Evolutionary conservation across 805 yeast genomes (phyloP).

Genomic region (Candida pini): DNA sequence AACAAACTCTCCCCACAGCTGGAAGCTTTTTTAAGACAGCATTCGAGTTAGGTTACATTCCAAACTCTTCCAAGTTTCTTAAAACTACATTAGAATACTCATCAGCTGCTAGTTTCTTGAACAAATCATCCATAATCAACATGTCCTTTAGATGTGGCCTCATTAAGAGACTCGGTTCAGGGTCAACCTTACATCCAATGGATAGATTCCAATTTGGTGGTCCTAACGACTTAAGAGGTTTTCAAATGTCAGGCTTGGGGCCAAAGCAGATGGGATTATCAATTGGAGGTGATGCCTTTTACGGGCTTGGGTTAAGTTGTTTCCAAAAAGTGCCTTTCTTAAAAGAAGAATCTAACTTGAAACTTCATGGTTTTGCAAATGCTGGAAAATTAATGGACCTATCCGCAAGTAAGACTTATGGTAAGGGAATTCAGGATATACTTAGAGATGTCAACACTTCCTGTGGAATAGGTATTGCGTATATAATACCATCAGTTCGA

Average conservation of each 20-base stretch:
- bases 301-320: conserved; percentile 40
- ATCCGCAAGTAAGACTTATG: too few species aligned
- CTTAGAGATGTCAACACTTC: conserved; percentile 30
- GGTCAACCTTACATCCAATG: conserved; percentile 32
- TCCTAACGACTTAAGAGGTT: conserved; percentile 52
- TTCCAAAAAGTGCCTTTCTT: conserved; percentile 38
- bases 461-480: conserved; percentile 45
- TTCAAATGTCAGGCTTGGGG: conserved; percentile 46
- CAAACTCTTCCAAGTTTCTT: conserved; percentile 29
- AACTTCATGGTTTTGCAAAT: conserved; percentile 43
- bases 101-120: conserved; percentile 23
- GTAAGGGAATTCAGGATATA: conserved; percentile 3
- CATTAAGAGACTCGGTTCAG: conserved; percentile 13
- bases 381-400: conserved; percentile 38
- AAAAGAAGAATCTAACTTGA: conserved; percentile 39
- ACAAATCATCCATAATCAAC: conserved; percentile 15
- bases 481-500: conserved; percentile 52
- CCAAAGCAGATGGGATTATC: conserved; percentile 46
- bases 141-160: conserved; percentile 24
- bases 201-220: conserved; percentile 57
- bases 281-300: conserved; percentile 48
- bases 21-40: conserved; percentile 34
- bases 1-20: conserved; percentile 34
- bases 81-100: conserved; percentile 39
- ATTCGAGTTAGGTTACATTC: conserved; percentile 20